Percentiles rank a stretch among this genome's conserved stretches.
phyloP scores from a whole-genome alignment of 1,284 basidiomycete species.

The Puccinia brachypodii region DNA sequence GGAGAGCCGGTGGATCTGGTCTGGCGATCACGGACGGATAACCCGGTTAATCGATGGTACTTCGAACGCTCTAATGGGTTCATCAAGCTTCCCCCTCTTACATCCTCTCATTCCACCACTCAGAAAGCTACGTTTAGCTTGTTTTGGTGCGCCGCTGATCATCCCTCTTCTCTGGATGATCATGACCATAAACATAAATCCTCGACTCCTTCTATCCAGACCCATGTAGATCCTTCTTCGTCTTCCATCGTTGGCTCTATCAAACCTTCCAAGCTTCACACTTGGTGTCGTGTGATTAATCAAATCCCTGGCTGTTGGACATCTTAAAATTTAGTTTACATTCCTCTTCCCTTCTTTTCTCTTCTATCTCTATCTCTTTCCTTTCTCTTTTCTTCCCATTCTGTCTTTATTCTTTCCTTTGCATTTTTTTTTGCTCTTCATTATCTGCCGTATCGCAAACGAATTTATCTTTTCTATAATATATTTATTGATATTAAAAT shows the following conservation, averaged over 20 bases:
- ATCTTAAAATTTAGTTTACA: too few relatives aligned
- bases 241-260: conserved; percentile 44
- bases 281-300: conserved; percentile 38
- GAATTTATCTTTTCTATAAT: too few relatives aligned
- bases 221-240: conserved; percentile 23
- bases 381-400: neutral
- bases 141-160: conserved; percentile 99
- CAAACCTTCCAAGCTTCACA: conserved; percentile 5
- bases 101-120: conserved; percentile 24
- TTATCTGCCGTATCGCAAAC: too few relatives aligned
- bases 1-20: conserved; percentile 91
- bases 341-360: neutral
- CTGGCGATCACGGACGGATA: conserved; percentile 87
- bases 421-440: too few relatives aligned
- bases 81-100: conserved; percentile 64
- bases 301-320: conserved; percentile 41
- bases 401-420: too few relatives aligned
- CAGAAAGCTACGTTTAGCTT: conserved; percentile 72
- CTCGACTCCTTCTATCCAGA: conserved; percentile 46
- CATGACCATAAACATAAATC: conserved; percentile 48
- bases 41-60: conserved; percentile 99
- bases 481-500: too few relatives aligned
- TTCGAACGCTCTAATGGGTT: conserved; percentile 94
- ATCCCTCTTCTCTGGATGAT: conserved; percentile 56
- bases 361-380: neutral